These are phyloP conservation scores for Leucosporidium scottii DNA, from an alignment of 768 basidiomycete species.

Conservation along the genomic window DNA sequence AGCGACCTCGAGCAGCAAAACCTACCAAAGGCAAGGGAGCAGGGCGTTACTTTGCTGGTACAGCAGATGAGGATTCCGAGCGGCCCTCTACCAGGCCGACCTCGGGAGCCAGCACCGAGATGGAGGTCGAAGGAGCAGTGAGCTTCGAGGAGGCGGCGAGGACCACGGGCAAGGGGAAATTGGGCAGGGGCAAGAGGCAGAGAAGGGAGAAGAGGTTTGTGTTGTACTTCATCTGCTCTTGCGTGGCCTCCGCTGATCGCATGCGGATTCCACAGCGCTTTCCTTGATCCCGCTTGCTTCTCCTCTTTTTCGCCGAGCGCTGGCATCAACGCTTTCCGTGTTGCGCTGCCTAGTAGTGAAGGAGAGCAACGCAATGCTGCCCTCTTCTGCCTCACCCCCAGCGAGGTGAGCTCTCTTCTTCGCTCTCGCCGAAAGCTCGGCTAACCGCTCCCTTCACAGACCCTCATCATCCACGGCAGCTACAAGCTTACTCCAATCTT, in stretches of 20 bases:
- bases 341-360: background rate
- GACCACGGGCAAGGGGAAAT: constrained; percentile 42
- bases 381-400: constrained; percentile 21
- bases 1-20: background rate
- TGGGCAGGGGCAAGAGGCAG: constrained; percentile 21
- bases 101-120: background rate
- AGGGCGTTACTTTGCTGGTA: constrained; percentile 8
- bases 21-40: background rate
- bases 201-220: constrained; percentile 23
- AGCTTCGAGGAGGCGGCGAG: constrained; percentile 41
- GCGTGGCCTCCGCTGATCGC: background rate
- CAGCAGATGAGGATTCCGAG: background rate
- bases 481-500: constrained; percentile 58
- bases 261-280: constrained; percentile 6
- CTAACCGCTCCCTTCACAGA: constrained; percentile 47
- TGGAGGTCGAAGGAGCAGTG: constrained; percentile 30
- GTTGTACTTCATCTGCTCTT: background rate
- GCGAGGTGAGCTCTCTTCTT: constrained; percentile 15
- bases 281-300: constrained; percentile 21
- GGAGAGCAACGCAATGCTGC: constrained; percentile 1
- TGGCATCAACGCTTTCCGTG: background rate
- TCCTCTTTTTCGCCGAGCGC: constrained; percentile 11
- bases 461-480: constrained; percentile 61
- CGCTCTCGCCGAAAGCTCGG: constrained; percentile 30
- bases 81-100: background rate